Evolutionary conservation across 176 grass and related monocot species (phyloP), one percentile per base, ranked within the genome.

Genomic region (Alloteropsis semialata): DNA sequence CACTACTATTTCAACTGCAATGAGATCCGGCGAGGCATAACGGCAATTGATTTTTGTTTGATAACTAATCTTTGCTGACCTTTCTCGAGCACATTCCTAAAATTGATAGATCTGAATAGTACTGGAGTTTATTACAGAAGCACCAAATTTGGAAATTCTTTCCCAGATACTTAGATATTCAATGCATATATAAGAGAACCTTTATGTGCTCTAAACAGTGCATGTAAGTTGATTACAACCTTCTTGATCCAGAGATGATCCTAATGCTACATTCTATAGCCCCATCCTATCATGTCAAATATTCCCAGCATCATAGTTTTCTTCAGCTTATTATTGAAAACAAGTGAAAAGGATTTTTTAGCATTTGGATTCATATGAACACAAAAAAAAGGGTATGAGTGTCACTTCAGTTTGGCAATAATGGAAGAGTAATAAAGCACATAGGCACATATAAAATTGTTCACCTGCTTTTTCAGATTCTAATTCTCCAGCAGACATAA

Each of bases 401-500:
- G 25, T 1, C 74, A 67, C 8, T 1, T 11, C 22, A 44, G 43
- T 50, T 41, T 88, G 32, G 39, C 19, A 84, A 49, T 14, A 59
- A 68, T 13, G 13, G 4, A 13, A 72, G 3, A 75, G 3, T 84
- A 70, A 55, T 60, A 46, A 74, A 74, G 25, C 29, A 81, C 54
- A 41, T 4, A 70, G 14, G 78, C 22, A 70, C 45, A 39, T 62
- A 25, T 53, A 80, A 29, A 77, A 28, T 81, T 81, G 34, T 75
- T 86, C 19, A 98, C 96, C 92, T 84, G 96, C 96, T 86, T 56
- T 93, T 81, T 98, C 89, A 77, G 96, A 98, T 87, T 98, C 96
- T 53, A 98, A 80, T 84, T 98, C 96, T 28, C 92, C 92, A 73
- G 96, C 89, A 55, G 96, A 98, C 96, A 98, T 98, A 86, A 95